These are phyloP conservation scores for Pyrus pyrifolia DNA, from an alignment of 306 rosid species.

Conservation along the genomic window DNA sequence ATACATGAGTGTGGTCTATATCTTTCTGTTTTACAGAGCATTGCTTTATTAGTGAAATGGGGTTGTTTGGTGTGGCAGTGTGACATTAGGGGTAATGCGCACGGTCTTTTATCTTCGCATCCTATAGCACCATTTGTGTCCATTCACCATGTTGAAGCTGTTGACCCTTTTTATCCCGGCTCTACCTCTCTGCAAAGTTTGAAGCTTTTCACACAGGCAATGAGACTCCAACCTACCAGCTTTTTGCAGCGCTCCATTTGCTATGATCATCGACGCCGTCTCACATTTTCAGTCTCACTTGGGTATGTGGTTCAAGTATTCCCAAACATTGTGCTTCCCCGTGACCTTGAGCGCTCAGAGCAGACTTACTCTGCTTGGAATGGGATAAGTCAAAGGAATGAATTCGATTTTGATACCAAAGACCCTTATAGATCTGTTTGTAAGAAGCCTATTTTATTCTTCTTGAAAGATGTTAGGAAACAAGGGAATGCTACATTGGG, in stretches of 20 bases:
- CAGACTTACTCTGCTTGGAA: constrained; percentile 79
- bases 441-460: constrained; percentile 56
- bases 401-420: constrained; percentile 68
- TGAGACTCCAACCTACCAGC: constrained; percentile 52
- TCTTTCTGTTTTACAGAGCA: background rate
- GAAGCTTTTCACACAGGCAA: constrained; percentile 60
- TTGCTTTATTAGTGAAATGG: background rate
- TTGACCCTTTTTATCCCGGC: constrained; percentile 66
- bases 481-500: constrained; percentile 53
- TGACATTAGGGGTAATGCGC: constrained; percentile 67
- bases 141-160: constrained; percentile 72
- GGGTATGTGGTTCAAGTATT: constrained; percentile 69
- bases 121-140: constrained; percentile 77
- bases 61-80: constrained; percentile 34
- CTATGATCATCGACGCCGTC: constrained; percentile 39
- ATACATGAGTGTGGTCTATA: background rate
- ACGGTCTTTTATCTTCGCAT: constrained; percentile 72
- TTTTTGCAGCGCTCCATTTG: constrained; percentile 71
- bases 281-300: constrained; percentile 56
- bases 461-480: constrained; percentile 41
- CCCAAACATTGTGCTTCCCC: constrained; percentile 49
- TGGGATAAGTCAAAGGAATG: constrained; percentile 41
- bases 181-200: constrained; percentile 54
- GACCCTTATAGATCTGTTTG: constrained; percentile 58
- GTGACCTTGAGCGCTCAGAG: constrained; percentile 74